Evolutionary conservation across 2,329 filamentous ascomycete species (phyloP).

Genomic region (Ceratocystiopsis brevicomis): DNA sequence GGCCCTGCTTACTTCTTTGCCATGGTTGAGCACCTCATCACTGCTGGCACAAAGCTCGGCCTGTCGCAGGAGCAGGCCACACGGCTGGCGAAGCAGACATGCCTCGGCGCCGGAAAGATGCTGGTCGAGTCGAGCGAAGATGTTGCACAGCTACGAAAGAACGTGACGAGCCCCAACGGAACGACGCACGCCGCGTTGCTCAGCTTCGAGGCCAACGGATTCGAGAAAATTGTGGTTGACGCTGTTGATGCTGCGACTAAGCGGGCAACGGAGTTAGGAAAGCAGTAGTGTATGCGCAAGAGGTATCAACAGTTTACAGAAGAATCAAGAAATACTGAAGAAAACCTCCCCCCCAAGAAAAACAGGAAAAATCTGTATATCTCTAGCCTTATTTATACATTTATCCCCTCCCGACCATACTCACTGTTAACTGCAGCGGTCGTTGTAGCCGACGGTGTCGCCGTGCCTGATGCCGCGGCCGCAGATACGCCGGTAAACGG

Average conservation of each 20-base stretch:
- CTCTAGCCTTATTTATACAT: not conserved
- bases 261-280: constrained; percentile 25
- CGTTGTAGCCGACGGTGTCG: too few species aligned
- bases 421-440: too few species aligned
- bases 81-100: constrained; percentile 30
- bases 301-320: not conserved
- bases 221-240: constrained; percentile 24
- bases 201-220: constrained; percentile 25
- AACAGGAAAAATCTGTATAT: not conserved
- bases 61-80: constrained; percentile 29
- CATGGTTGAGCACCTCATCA: constrained; percentile 30
- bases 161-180: constrained; percentile 33
- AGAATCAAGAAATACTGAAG: not conserved
- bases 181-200: constrained; percentile 30
- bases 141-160: constrained; percentile 27
- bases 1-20: constrained; percentile 35
- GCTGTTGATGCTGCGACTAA: constrained; percentile 26
- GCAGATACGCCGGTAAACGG: not conserved
- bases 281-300: constrained; percentile 1
- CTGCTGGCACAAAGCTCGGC: constrained; percentile 24
- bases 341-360: too few species aligned
- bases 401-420: too few species aligned
- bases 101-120: constrained; percentile 32
- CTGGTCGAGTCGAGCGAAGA: constrained; percentile 26
- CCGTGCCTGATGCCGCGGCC: constrained; percentile 3